These are phyloP conservation scores for Diaporthe sp. DNA, from an alignment of 2,329 filamentous ascomycete species.

Conservation along the genomic window DNA sequence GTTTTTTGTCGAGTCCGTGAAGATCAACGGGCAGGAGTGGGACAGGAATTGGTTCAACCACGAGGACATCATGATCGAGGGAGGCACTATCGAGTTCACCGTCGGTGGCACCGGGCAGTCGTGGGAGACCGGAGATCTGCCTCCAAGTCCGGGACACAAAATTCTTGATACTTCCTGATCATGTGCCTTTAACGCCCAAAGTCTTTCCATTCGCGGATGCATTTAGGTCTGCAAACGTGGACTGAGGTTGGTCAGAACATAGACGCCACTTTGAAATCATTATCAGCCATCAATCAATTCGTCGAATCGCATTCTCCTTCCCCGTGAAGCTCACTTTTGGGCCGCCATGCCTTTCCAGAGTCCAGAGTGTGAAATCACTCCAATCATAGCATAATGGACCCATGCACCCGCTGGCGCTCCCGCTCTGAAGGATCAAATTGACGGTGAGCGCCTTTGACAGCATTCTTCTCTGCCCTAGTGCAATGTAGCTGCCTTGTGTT, in stretches of 20 bases:
- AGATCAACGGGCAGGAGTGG: constrained; percentile 66
- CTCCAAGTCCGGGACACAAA: constrained; percentile 59
- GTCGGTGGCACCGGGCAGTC: constrained; percentile 54
- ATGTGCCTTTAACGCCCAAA: background rate
- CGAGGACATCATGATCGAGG: constrained; percentile 60
- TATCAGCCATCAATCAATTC: background rate
- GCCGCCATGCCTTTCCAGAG: background rate
- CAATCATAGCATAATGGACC: background rate
- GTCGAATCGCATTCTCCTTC: background rate
- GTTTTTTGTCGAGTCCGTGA: constrained; percentile 67
- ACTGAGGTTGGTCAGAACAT: background rate
- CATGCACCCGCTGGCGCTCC: background rate
- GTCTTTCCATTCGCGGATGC: background rate
- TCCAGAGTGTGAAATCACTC: background rate
- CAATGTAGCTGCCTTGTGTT: too few species aligned
- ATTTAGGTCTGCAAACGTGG: background rate
- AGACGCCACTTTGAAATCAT: background rate
- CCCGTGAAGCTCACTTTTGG: background rate
- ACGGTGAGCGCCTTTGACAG: too few species aligned
- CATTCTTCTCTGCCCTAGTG: too few species aligned
- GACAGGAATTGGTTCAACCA: constrained; percentile 69
- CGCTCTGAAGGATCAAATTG: background rate
- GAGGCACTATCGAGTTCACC: constrained; percentile 63
- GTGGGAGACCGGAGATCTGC: constrained; percentile 66
- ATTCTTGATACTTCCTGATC: background rate